Percentiles rank a stretch among this genome's conserved stretches.
phyloP scores from a whole-genome alignment of 1,284 basidiomycete species.

The Sanguinoderma infundibulare region DNA sequence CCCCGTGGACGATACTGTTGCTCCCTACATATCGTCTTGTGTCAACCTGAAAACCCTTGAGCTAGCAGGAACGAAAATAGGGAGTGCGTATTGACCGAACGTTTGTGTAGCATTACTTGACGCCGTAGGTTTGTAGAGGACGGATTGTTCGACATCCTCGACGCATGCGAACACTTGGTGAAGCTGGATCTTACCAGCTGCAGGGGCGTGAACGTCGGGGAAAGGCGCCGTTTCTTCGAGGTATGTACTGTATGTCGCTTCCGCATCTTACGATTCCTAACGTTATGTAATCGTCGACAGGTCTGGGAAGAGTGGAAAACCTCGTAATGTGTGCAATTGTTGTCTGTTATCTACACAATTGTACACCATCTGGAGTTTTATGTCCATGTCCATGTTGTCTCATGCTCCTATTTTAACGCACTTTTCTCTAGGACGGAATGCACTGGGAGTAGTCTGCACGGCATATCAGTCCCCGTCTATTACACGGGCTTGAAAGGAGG shows the following conservation, averaged over 20 bases:
- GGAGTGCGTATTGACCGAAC: conserved; percentile 37
- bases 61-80: conserved; percentile 62
- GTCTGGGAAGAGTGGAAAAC: conserved; percentile 48
- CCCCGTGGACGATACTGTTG: conserved; percentile 58
- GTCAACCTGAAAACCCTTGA: conserved; percentile 50
- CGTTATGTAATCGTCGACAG: conserved; percentile 30
- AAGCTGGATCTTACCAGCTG: conserved; percentile 69
- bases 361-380: not conserved
- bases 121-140: conserved; percentile 40
- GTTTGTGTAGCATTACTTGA: not conserved
- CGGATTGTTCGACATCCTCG: conserved; percentile 60
- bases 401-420: too few relatives aligned
- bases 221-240: conserved; percentile 72
- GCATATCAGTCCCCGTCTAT: conserved; percentile 3
- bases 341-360: not conserved
- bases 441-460: conserved; percentile 51
- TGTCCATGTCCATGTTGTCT: not conserved
- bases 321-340: not conserved
- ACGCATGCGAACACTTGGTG: conserved; percentile 55
- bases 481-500: not conserved
- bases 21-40: conserved; percentile 58
- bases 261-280: not conserved
- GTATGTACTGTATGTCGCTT: conserved; percentile 35
- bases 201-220: conserved; percentile 58
- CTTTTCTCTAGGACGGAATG: conserved; percentile 31